Evolutionary conservation across 2,329 filamentous ascomycete genomes (phyloP).

Genomic region (Pseudogymnoascus sp.): DNA sequence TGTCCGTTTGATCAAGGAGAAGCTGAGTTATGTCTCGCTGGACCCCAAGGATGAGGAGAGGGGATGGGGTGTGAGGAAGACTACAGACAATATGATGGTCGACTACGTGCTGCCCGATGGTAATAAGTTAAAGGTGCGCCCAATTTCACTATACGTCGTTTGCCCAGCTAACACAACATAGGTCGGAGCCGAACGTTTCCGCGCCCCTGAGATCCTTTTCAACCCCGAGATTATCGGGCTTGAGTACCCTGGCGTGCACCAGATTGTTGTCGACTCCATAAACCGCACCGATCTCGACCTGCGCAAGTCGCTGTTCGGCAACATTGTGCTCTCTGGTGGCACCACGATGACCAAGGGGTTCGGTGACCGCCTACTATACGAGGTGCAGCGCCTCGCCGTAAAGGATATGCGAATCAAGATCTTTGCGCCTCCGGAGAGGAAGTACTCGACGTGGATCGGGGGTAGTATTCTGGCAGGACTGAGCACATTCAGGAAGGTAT

Average conservation of each 20-base stretch:
- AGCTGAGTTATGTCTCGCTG: slow-evolving; percentile 79
- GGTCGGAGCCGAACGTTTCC: slow-evolving; percentile 89
- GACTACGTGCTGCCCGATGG: slow-evolving; percentile 91
- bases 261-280: slow-evolving; percentile 96
- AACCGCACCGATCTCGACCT: slow-evolving; percentile 92
- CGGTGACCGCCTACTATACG: slow-evolving; percentile 81
- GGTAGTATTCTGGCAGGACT: slow-evolving; percentile 93
- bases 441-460: slow-evolving; percentile 99
- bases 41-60: slow-evolving; percentile 94
- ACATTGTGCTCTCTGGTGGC: slow-evolving; percentile 93
- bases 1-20: slow-evolving; percentile 95
- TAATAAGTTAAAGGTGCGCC: slow-evolving; percentile 73
- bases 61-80: slow-evolving; percentile 78
- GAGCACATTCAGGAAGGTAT: slow-evolving; percentile 96
- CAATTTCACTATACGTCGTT: neutral
- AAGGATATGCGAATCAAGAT: slow-evolving; percentile 99
- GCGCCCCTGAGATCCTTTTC: slow-evolving; percentile 94
- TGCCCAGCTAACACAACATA: slow-evolving; percentile 29
- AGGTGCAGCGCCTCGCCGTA: slow-evolving; percentile 87
- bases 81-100: slow-evolving; percentile 66
- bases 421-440: slow-evolving; percentile 91
- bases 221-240: slow-evolving; percentile 94
- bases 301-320: slow-evolving; percentile 86
- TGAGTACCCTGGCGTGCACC: slow-evolving; percentile 93
- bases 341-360: slow-evolving; percentile 96